A percentile compares a stretch with the other conserved stretches of the same genome.
Evolutionary conservation across 345 rosid species (phyloP).

Genomic region (Populus pruinosa): DNA sequence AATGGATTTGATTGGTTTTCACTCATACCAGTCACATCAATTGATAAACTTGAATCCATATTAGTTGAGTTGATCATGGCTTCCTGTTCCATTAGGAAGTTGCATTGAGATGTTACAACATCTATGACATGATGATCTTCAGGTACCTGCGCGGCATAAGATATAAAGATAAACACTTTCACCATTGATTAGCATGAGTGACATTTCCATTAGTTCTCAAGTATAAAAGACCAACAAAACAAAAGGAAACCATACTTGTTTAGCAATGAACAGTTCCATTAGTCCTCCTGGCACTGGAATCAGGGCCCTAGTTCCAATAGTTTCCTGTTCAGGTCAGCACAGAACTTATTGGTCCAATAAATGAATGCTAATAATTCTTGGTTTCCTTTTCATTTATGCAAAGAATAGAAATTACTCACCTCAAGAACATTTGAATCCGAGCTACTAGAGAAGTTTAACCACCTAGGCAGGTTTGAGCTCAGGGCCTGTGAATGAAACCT

Average conservation of each 20-base stretch:
- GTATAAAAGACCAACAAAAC: background rate
- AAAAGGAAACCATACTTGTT: slow-evolving; percentile 45
- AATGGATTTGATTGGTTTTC: slow-evolving; percentile 36
- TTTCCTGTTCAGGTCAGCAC: slow-evolving; percentile 39
- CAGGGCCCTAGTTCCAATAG: slow-evolving; percentile 73
- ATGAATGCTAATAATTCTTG: background rate
- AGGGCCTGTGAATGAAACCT: slow-evolving; percentile 68
- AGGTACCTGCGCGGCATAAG: slow-evolving; percentile 41
- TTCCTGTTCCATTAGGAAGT: slow-evolving; percentile 44
- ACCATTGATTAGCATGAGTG: background rate
- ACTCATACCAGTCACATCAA: slow-evolving; percentile 11
- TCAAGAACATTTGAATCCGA: slow-evolving; percentile 45
- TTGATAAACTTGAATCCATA: slow-evolving; percentile 25
- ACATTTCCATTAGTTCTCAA: no score
- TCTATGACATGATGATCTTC: slow-evolving; percentile 70
- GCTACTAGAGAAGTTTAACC: slow-evolving; percentile 58
- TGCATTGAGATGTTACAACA: slow-evolving; percentile 56
- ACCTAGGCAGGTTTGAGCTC: slow-evolving; percentile 61
- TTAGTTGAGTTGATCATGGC: slow-evolving; percentile 20
- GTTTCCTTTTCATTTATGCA: background rate
- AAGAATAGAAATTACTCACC: slow-evolving; percentile 27
- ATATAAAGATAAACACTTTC: background rate
- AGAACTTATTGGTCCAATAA: background rate
- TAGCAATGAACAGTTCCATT: slow-evolving; percentile 66
- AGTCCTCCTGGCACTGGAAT: slow-evolving; percentile 78